Base-by-base conservation (phyloP, 2,329 filamentous ascomycete genomes). In the Colletotrichum sp. region DNA sequence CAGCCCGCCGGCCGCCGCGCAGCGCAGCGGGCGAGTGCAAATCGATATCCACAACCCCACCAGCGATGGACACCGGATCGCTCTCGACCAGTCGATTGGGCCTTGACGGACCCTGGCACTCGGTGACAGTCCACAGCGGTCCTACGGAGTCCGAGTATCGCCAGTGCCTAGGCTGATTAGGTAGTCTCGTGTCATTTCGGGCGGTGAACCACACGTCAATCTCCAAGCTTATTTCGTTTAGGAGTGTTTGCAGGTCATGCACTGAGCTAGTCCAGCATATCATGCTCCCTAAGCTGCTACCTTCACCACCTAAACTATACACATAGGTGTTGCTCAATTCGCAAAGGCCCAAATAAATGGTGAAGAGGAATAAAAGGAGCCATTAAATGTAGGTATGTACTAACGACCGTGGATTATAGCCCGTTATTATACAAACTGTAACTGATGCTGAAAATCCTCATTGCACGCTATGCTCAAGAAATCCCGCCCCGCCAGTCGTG, bases 391-490 rank as follows among this genome's bases (percentile, higher is more conserved):
- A 76, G 59, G 39, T 73, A 76, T 77, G 74, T 75, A 73, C 69
- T 77, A 78, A 76, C 77, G 75, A 78, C 72, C 67, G 75, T 77
- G 75, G 73, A 77, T 71, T 75, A 71, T 78, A 77, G 73, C 68
- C 75, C 71, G 69, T 69, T 78, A 76, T 77, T 76, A 78, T 78
- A 78, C 77, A 78, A 77, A 78, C 68, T 78, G 74, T 67, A 77
- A 78, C 77, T 77, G 74, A 79, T 79, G 77, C 77, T 79, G 73
- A 78, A 74, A 78, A 79, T 80, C 77, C 77, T 72, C 72, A 75
- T 73, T 77, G 73, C 72, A 77, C 77, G 82, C 81, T 82, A 82
- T 82, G 81, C 81, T 82, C 72, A 78, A 80, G 79, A 80, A 81
- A 79, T 71, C 72, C 66, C 70, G 74, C 74, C 66, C 72, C 67